Percentiles rank a stretch among this genome's conserved stretches.
Conservation (phyloP, 2,329 filamentous ascomycete species). For the Tolypocladium guangdongense region DNA sequence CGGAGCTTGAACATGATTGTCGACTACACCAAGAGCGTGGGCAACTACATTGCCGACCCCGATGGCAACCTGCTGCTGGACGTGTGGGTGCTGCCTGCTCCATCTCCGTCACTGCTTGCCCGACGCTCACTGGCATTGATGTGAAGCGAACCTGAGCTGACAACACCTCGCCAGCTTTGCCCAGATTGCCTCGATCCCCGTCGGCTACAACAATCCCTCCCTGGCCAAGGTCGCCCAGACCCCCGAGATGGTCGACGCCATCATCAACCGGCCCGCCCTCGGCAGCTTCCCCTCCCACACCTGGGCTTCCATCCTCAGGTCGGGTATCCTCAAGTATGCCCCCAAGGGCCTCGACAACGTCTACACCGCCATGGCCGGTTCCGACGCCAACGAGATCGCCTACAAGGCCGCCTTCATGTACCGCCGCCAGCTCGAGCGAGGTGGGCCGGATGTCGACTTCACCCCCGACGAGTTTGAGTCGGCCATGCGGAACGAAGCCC, state of each 20-base stretch:
- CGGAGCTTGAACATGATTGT: slow-evolving; percentile 74
- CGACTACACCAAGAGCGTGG: slow-evolving; percentile 62
- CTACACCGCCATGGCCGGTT: slow-evolving; percentile 81
- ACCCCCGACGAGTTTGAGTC: slow-evolving; percentile 62
- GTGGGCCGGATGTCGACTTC: slow-evolving; percentile 68
- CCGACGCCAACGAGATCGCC: slow-evolving; percentile 87
- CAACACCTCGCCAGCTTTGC: slow-evolving; percentile 49
- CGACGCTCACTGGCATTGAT: background rate
- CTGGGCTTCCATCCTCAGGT: slow-evolving; percentile 70
- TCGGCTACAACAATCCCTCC: slow-evolving; percentile 84
- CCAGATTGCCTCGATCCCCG: slow-evolving; percentile 85
- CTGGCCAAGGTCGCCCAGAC: slow-evolving; percentile 60
- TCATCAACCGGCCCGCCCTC: slow-evolving; percentile 82
- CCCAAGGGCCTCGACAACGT: slow-evolving; percentile 79
- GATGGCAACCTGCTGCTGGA: slow-evolving; percentile 66
- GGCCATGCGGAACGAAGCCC: slow-evolving; percentile 69
- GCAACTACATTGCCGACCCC: slow-evolving; percentile 70
- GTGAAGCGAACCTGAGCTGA: background rate
- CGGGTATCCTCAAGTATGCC: slow-evolving; percentile 70
- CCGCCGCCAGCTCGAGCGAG: slow-evolving; percentile 70
- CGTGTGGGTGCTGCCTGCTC: slow-evolving; percentile 37
- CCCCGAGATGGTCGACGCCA: slow-evolving; percentile 65
- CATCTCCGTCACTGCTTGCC: background rate
- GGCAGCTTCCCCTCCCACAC: slow-evolving; percentile 84
- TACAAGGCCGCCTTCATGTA: slow-evolving; percentile 97